Percentiles rank a stretch among this genome's conserved stretches.
These are phyloP conservation scores for Cichorium intybus DNA, from an alignment of 140 eudicot species.

Conservation along the genomic window DNA sequence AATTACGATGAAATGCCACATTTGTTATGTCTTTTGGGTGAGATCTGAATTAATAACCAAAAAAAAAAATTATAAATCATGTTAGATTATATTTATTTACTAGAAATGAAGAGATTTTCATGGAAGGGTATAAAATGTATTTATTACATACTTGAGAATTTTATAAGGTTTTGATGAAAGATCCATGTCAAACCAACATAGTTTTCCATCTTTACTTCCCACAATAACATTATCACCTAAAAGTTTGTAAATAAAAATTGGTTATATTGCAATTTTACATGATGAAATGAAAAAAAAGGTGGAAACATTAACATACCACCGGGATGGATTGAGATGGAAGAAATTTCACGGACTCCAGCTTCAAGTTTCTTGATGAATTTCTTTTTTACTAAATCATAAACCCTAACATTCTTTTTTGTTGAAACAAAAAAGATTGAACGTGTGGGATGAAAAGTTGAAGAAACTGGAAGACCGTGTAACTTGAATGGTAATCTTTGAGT, in stretches of 20 bases:
- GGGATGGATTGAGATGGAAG: slow-evolving; percentile 86
- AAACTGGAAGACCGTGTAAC: slow-evolving; percentile 84
- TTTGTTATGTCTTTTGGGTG: slow-evolving; percentile 75
- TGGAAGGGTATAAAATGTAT: too few species aligned
- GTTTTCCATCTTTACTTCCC: slow-evolving; percentile 90
- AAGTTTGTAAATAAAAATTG: too few species aligned
- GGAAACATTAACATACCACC: slow-evolving; percentile 51
- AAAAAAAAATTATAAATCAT: background rate
- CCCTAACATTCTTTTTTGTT: slow-evolving; percentile 90
- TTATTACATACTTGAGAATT: slow-evolving; percentile 79
- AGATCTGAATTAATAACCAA: slow-evolving; percentile 45
- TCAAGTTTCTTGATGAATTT: slow-evolving; percentile 86
- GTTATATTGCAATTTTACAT: too few species aligned
- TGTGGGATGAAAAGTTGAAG: slow-evolving; percentile 83
- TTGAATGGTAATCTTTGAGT: slow-evolving; percentile 85
- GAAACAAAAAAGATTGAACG: slow-evolving; percentile 83
- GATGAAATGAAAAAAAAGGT: background rate
- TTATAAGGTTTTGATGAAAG: slow-evolving; percentile 85
- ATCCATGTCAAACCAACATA: slow-evolving; percentile 99
- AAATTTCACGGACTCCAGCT: slow-evolving; percentile 77
- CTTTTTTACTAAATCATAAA: slow-evolving; percentile 77
- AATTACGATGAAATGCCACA: slow-evolving; percentile 85
- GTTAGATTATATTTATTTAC: too few species aligned
- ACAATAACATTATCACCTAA: slow-evolving; percentile 97
- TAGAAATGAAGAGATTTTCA: too few species aligned